phyloP scores from a whole-genome alignment of 2,329 filamentous ascomycete genomes.

The Ascochyta pisi region DNA sequence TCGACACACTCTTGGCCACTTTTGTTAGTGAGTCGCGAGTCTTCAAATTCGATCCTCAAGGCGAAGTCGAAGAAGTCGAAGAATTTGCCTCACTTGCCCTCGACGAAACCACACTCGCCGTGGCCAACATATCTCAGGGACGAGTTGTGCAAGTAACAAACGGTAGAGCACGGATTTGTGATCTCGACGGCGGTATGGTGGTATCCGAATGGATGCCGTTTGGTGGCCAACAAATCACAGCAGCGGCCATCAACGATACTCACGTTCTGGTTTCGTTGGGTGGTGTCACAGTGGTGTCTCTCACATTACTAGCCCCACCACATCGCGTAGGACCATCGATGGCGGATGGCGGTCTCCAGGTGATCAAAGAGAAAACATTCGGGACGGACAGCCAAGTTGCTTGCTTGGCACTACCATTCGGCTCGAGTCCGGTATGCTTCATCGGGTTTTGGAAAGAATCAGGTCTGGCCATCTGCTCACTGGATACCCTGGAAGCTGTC shows the following conservation, averaged over 20 bases:
- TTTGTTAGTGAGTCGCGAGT: slow-evolving; percentile 84
- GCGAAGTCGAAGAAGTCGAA: slow-evolving; percentile 87
- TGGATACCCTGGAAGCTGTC: slow-evolving; percentile 70
- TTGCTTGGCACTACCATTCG: slow-evolving; percentile 76
- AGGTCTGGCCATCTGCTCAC: slow-evolving; percentile 74
- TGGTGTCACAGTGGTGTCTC: slow-evolving; percentile 73
- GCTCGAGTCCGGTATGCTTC: slow-evolving; percentile 71
- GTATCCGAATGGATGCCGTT: slow-evolving; percentile 65
- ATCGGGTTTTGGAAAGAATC: slow-evolving; percentile 90
- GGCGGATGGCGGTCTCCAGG: slow-evolving; percentile 59
- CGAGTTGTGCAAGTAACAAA: slow-evolving; percentile 79
- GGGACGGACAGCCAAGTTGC: slow-evolving; percentile 78
- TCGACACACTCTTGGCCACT: slow-evolving; percentile 79
- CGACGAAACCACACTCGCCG: slow-evolving; percentile 74
- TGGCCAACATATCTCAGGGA: slow-evolving; percentile 67
- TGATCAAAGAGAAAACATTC: slow-evolving; percentile 67
- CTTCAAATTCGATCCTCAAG: slow-evolving; percentile 76
- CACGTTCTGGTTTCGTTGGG: slow-evolving; percentile 77
- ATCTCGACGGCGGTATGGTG: slow-evolving; percentile 62
- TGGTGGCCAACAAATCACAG: slow-evolving; percentile 68
- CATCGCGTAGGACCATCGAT: slow-evolving; percentile 11
- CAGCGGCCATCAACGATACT: slow-evolving; percentile 75
- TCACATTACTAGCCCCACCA: slow-evolving; percentile 59
- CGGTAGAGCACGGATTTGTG: slow-evolving; percentile 66
- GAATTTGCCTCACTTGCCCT: slow-evolving; percentile 74